Conservation (phyloP, 139 green algal genomes). For the Coelastrella sp. region DNA sequence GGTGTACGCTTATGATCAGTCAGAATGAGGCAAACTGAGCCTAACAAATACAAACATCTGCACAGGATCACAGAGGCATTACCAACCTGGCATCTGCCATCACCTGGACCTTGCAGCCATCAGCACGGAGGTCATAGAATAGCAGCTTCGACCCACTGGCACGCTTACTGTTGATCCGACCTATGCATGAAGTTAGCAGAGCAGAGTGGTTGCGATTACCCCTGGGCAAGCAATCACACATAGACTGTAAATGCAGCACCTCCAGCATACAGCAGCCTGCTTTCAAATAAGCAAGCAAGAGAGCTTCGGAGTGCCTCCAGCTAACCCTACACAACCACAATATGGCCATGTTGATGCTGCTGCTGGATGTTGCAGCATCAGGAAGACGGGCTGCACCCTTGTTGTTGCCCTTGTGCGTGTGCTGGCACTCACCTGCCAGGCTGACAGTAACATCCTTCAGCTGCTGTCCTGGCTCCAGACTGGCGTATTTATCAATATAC, state of each 20-base stretch:
- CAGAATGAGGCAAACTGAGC: background rate
- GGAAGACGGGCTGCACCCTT: background rate
- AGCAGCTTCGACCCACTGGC: slow-evolving; percentile 93
- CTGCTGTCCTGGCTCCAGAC: slow-evolving; percentile 75
- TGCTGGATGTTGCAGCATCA: background rate
- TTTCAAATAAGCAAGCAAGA: background rate
- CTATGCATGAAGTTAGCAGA: slow-evolving; percentile 52
- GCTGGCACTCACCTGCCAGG: slow-evolving; percentile 66
- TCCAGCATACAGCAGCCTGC: too few relatives aligned
- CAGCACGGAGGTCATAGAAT: slow-evolving; percentile 96
- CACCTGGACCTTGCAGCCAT: slow-evolving; percentile 94
- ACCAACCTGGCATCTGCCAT: slow-evolving; percentile 88
- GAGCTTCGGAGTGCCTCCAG: too few relatives aligned
- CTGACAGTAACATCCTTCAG: slow-evolving; percentile 63
- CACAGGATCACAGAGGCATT: background rate
- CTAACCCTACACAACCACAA: too few relatives aligned
- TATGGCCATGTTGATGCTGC: background rate
- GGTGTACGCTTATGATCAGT: background rate
- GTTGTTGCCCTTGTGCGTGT: background rate
- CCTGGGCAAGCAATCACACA: too few relatives aligned
- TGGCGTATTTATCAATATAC: slow-evolving; percentile 84
- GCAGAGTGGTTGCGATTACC: background rate
- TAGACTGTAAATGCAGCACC: too few relatives aligned
- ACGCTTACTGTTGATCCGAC: slow-evolving; percentile 89
- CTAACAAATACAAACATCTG: background rate